These are phyloP conservation scores for Gaertneriomyces semiglobifer DNA, from an alignment of 192 early-diverging fungal genomes.

Conservation along the genomic window DNA sequence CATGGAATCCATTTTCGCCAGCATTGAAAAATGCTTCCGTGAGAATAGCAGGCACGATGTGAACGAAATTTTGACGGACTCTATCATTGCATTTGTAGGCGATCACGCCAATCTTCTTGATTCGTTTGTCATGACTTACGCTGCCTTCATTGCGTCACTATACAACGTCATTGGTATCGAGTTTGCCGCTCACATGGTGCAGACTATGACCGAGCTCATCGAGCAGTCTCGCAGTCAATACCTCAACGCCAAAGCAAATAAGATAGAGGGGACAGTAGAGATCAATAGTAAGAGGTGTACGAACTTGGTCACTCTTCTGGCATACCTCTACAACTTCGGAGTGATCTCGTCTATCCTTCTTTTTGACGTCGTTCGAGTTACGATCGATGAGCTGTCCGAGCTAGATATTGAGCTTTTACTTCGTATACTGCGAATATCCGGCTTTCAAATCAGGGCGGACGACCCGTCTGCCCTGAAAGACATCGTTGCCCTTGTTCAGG, in stretches of 20 bases:
- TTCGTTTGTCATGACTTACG: slow-evolving; percentile 87
- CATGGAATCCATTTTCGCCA: slow-evolving; percentile 79
- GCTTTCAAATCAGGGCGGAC: slow-evolving; percentile 82
- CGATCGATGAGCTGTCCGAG: slow-evolving; percentile 71
- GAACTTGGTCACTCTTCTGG: slow-evolving; percentile 76
- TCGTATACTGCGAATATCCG: slow-evolving; percentile 71
- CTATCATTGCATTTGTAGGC: slow-evolving; percentile 73
- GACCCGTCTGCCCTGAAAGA: slow-evolving; percentile 90
- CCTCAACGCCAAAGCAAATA: not conserved
- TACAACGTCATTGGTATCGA: slow-evolving; percentile 82
- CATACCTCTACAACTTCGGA: slow-evolving; percentile 84
- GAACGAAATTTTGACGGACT: slow-evolving; percentile 74
- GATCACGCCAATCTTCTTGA: slow-evolving; percentile 85
- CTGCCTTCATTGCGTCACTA: slow-evolving; percentile 77
- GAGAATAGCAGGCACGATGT: slow-evolving; percentile 72
- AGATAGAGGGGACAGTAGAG: slow-evolving; percentile 21
- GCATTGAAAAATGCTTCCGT: slow-evolving; percentile 75
- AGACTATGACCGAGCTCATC: slow-evolving; percentile 69
- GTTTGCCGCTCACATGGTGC: slow-evolving; percentile 76
- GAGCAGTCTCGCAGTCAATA: slow-evolving; percentile 50
- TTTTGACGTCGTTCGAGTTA: slow-evolving; percentile 77
- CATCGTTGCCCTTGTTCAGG: slow-evolving; percentile 73
- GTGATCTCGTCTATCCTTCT: slow-evolving; percentile 75
- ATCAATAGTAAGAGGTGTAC: slow-evolving; percentile 67
- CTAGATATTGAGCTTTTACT: slow-evolving; percentile 86